Base-by-base conservation (phyloP, 495 filamentous ascomycete genomes). In the Penicillium ochrochloron region DNA sequence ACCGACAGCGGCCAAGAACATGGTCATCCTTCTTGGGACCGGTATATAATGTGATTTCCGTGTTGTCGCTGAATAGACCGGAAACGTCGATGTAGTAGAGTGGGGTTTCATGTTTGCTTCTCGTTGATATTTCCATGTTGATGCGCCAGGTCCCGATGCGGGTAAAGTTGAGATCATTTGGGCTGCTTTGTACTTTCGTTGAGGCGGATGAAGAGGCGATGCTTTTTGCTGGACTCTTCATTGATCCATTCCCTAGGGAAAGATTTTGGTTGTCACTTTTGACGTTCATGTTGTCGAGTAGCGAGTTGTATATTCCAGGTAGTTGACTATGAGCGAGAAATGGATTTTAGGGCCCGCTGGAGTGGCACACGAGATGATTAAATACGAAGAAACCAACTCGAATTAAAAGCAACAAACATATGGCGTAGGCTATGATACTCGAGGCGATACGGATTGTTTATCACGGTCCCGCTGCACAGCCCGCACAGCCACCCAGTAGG, bases 11-110 rank as follows among this genome's bases (percentile, higher is more conserved):
- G 8, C 44, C 44, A 12, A 48, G 44, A 0, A 48, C 11, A 0
- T 5, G 44, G 19, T 25, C 10, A 5, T 48, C 44, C 21, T 25
- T 48, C 19, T 48, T 48, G 9, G 44, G 21, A 5, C 44, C 19
- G 4, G 7, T 14, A 19, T 48, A 48, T 2, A 48, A 3, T 25
- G 44, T 48, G 19, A 48, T 48, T 25, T 48, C 44, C 2, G 44
- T 48, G 44, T 12, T 23, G 21, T 48, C 44, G 44, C 44, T 23
- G 44, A 48, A 48, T 25, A 48, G 44, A 25, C 44, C 44, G 44
- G 44, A 12, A 23, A 48, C 23, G 44, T 48, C 19, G 21, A 48
- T 23, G 9, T 19, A 48, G 21, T 48, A 48, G 14, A 48, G 10
- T 12, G 44, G 19, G 44, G 0, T 23, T 10, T 48, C 11, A 12